Conservation (phyloP, 352 stramenopile genomes). For the Phytopythium aichiense region DNA sequence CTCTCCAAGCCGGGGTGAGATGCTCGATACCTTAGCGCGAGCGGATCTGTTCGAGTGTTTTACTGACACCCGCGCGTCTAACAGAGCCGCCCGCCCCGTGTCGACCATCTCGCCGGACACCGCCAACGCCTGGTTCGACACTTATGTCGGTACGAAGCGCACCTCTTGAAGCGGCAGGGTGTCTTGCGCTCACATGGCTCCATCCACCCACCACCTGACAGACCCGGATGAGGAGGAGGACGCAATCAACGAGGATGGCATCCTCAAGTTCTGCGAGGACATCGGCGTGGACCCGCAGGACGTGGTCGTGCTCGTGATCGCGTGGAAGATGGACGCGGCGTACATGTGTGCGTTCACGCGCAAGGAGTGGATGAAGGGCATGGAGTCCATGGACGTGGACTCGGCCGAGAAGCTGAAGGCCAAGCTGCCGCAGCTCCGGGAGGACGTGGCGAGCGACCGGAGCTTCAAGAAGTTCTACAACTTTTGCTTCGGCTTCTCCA, state of each 20-base stretch:
- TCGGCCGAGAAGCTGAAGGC: constrained; percentile 52
- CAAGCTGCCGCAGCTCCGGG: constrained; percentile 51
- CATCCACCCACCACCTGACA: neutral
- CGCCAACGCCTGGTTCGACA: constrained; percentile 65
- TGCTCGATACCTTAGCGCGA: neutral
- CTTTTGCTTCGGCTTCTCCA: constrained; percentile 87
- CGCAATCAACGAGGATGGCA: constrained; percentile 66
- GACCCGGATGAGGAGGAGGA: constrained; percentile 54
- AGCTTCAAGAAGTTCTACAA: constrained; percentile 84
- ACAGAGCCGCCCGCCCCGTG: constrained; percentile 17
- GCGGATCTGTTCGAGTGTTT: neutral
- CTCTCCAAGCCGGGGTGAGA: constrained; percentile 15
- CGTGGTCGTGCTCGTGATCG: constrained; percentile 77
- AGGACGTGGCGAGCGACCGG: constrained; percentile 43
- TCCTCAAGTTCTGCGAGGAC: constrained; percentile 79
- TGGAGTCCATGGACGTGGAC: constrained; percentile 76
- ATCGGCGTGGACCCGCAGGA: constrained; percentile 75
- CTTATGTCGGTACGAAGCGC: constrained; percentile 37
- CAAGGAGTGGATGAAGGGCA: constrained; percentile 78
- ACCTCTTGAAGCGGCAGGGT: neutral
- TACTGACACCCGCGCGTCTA: neutral
- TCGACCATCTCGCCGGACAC: constrained; percentile 34
- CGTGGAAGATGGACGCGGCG: constrained; percentile 84
- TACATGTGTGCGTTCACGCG: constrained; percentile 86
- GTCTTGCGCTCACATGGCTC: neutral